Evolutionary conservation across 768 basidiomycete species (phyloP).

Genomic region (Boletus insuetus): DNA sequence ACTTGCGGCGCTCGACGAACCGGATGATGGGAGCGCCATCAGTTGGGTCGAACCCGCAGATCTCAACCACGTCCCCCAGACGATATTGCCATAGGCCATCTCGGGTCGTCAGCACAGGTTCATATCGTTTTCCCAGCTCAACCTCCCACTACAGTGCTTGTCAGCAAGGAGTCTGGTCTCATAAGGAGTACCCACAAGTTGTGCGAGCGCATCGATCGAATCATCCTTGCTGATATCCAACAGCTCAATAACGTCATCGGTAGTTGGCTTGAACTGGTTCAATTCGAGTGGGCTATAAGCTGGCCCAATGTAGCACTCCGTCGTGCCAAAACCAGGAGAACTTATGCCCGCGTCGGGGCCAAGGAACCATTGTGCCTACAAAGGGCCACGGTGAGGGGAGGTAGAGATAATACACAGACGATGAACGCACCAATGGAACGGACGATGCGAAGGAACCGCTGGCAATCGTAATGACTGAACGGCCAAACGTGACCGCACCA

Average conservation of each 20-base stretch:
- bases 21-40: slow-evolving; percentile 19
- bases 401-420: neutral
- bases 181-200: neutral
- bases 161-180: neutral
- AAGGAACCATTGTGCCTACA: slow-evolving; percentile 8
- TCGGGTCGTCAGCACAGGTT: slow-evolving; percentile 13
- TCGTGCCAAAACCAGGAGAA: neutral
- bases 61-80: slow-evolving; percentile 21
- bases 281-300: slow-evolving; percentile 4
- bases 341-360: slow-evolving; percentile 1
- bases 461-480: neutral
- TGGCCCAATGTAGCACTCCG: slow-evolving; percentile 9
- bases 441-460: slow-evolving; percentile 15
- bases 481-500: slow-evolving; percentile 18
- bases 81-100: slow-evolving; percentile 24
- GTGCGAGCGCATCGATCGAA: neutral
- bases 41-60: slow-evolving; percentile 17
- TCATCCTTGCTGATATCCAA: slow-evolving; percentile 9
- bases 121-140: slow-evolving; percentile 12
- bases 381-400: neutral
- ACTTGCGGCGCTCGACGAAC: slow-evolving; percentile 15
- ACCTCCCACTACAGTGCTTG: slow-evolving; percentile 17
- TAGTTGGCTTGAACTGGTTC: slow-evolving; percentile 6
- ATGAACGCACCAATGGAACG: slow-evolving; percentile 7
- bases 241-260: slow-evolving; percentile 8